Base-by-base conservation (phyloP, 2,329 filamentous ascomycete species). In the Fusarium nanum region DNA sequence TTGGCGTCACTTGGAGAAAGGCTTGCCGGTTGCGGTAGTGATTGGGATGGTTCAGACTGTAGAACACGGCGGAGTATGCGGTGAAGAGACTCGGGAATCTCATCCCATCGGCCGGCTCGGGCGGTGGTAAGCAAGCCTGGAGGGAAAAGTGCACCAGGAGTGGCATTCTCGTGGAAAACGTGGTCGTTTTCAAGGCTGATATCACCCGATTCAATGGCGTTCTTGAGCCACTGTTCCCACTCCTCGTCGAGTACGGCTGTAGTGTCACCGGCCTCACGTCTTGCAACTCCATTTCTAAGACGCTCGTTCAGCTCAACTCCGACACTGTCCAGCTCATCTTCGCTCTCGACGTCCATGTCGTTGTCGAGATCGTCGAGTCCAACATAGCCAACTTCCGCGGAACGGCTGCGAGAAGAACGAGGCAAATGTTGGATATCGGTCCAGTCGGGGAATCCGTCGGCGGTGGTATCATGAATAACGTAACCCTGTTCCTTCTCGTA, bases 401-500 rank as follows among this genome's bases (percentile, higher is more conserved):
- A 58, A 40, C 67, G 61, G 30, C 53, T 53, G n/a, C 64, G 60
- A 6, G 67, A 62, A 20, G 57, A 60, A 25, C 66, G 56, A 48
- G 69, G 72, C n/a, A 67, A 40, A 25, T 73, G 60, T 28, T 60
- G 57, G 32, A 76, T 74, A 54, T 79, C 77, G 47, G 74, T 73
- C 86, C 86, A 93, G 63, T 87, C 85, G 6, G 83, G 81, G 60
- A 94, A 89, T 25, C 87, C 90, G 73, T 92, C 89, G 54, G 87
- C 87, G 2, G 91, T 90, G 8, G 92, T 93, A 76, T 95, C 92
- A 49, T 82, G 80, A 67, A 95, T 93, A 30, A 81, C 81, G 62
- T 92, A 85, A 34, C 89, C 89, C 75, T 93, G 91, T 76, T 94
- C 92, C 60, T 86, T 86, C 82, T 95, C 92, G 76, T 90, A 95